Percentiles rank a stretch among this genome's conserved stretches.
Evolutionary conservation across 495 filamentous ascomycete genomes (phyloP).

Genomic region (Diplogelasinospora grovesii): DNA sequence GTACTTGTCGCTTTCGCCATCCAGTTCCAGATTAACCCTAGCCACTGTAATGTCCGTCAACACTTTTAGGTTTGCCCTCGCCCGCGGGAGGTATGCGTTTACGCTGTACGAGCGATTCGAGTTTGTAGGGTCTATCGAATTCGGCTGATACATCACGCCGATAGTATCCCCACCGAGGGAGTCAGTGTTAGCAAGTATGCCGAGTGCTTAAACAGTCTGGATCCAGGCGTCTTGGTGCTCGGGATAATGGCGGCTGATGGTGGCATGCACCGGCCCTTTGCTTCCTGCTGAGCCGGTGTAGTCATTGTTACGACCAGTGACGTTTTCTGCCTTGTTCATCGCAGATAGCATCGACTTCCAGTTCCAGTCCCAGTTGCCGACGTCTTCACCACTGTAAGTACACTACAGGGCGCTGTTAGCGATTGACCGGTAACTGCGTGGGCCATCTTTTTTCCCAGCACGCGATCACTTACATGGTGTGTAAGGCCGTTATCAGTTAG

Average conservation of each 20-base stretch:
- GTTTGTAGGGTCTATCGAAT: conserved; percentile 27
- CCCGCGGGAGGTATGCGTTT: conserved; percentile 15
- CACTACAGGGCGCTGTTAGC: too few relatives aligned
- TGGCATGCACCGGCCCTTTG: conserved; percentile 24
- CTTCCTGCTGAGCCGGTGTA: conserved; percentile 9
- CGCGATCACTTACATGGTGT: too few relatives aligned
- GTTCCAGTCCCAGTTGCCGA: too few relatives aligned
- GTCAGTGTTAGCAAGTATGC: conserved; percentile 21
- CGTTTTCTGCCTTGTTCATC: conserved; percentile 28
- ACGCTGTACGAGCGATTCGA: conserved; percentile 32
- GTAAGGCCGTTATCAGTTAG: too few relatives aligned
- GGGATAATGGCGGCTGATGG: conserved; percentile 29
- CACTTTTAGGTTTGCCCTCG: conserved; percentile 13
- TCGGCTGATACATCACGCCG: conserved; percentile 31
- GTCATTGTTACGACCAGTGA: conserved; percentile 9
- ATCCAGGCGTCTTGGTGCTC: conserved; percentile 24
- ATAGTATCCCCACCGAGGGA: conserved; percentile 21
- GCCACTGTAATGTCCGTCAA: too few relatives aligned
- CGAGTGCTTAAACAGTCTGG: conserved; percentile 25
- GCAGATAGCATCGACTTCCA: conserved; percentile 26
- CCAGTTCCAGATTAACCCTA: too few relatives aligned
- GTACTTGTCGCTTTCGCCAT: too few relatives aligned
- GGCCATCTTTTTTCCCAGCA: too few relatives aligned
- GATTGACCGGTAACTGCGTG: too few relatives aligned
- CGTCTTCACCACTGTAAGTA: too few relatives aligned